These are phyloP conservation scores for Verticillium dahliae DNA, from an alignment of 2,329 filamentous ascomycete genomes.

Conservation along the genomic window DNA sequence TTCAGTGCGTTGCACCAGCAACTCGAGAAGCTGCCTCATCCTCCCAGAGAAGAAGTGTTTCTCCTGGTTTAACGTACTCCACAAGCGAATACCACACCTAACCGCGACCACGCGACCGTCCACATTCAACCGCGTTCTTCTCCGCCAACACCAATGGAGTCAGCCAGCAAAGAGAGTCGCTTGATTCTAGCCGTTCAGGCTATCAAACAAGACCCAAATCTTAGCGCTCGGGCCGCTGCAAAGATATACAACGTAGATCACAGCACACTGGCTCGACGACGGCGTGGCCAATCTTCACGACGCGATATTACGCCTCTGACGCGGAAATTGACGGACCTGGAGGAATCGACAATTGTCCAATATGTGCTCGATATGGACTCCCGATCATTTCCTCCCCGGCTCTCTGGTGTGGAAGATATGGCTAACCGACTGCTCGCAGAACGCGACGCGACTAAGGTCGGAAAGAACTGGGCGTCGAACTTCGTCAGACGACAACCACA, in stretches of 20 bases:
- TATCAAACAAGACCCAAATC: too few species aligned
- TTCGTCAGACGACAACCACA: conserved; percentile 19
- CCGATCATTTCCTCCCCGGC: conserved; percentile 1
- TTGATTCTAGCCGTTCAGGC: too few species aligned
- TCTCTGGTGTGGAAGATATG: conserved; percentile 16
- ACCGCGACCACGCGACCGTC: too few species aligned
- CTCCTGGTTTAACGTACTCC: too few species aligned
- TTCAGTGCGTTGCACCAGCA: too few species aligned
- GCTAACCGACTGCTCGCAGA: conserved; percentile 15
- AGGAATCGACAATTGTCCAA: neutral
- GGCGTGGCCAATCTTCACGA: neutral
- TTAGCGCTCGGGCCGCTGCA: neutral
- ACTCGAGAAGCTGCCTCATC: too few species aligned
- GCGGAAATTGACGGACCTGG: neutral
- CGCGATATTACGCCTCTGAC: neutral
- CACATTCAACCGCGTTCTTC: too few species aligned
- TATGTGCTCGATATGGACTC: neutral
- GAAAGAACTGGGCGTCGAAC: conserved; percentile 16
- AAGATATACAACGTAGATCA: neutral
- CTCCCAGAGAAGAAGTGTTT: too few species aligned
- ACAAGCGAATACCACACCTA: too few species aligned
- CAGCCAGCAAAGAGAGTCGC: neutral
- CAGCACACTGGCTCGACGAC: neutral
- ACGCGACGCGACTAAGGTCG: conserved; percentile 13
- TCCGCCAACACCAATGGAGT: neutral